A percentile compares a stretch with the other conserved stretches of the same genome.
phyloP scores from a whole-genome alignment of 768 basidiomycete species.

The Amyloporia xantha region DNA sequence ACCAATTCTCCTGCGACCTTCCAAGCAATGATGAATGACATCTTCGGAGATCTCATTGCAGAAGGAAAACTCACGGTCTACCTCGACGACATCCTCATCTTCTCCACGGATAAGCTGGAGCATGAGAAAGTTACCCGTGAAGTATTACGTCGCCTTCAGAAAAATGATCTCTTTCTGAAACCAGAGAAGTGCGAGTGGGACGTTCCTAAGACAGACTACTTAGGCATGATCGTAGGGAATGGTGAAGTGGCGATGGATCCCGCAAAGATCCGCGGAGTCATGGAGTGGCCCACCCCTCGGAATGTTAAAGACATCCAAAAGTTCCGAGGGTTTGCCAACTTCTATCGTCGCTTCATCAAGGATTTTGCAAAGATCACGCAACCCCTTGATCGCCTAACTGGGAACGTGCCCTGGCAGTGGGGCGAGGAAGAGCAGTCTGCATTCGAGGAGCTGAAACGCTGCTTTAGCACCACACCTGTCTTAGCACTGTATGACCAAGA shows the following conservation, averaged over 20 bases:
- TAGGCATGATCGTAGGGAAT: slow-evolving; percentile 32
- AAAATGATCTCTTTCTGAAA: slow-evolving; percentile 25
- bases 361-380: slow-evolving; percentile 7
- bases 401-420: neutral
- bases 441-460: slow-evolving; percentile 25
- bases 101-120: slow-evolving; percentile 12
- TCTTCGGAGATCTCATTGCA: slow-evolving; percentile 10
- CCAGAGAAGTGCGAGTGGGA: slow-evolving; percentile 32
- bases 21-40: slow-evolving; percentile 14
- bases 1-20: slow-evolving; percentile 15
- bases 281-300: slow-evolving; percentile 23
- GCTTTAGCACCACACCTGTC: slow-evolving; percentile 15
- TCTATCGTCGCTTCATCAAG: slow-evolving; percentile 1
- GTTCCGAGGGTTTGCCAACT: slow-evolving; percentile 30
- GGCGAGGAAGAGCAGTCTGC: slow-evolving; percentile 11
- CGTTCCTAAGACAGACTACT: slow-evolving; percentile 30
- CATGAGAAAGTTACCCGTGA: slow-evolving; percentile 12
- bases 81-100: slow-evolving; percentile 17
- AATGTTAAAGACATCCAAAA: slow-evolving; percentile 23
- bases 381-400: slow-evolving; percentile 20
- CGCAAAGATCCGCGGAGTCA: slow-evolving; percentile 31
- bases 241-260: slow-evolving; percentile 32
- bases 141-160: slow-evolving; percentile 22
- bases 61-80: slow-evolving; percentile 19
- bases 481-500: slow-evolving; percentile 15